These are phyloP conservation scores for Plantago major DNA, from an alignment of 257 asterid species.

Conservation along the genomic window DNA sequence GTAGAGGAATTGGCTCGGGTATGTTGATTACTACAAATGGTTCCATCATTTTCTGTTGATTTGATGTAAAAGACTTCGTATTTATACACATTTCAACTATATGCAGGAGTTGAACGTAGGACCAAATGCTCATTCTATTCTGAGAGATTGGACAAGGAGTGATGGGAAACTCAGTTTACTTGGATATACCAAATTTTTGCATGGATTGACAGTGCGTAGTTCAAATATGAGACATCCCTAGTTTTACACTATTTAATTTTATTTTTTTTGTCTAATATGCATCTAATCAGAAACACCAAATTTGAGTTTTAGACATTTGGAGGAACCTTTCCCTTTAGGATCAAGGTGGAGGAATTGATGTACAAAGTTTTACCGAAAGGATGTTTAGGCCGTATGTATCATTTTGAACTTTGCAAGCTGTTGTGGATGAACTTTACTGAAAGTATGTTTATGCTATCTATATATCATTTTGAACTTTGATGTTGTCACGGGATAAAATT, in stretches of 20 bases:
- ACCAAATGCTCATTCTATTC: slow-evolving; percentile 59
- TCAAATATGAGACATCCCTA: slow-evolving; percentile 65
- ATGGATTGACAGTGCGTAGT: slow-evolving; percentile 81
- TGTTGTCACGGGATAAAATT: too few relatives aligned
- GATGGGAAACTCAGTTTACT: slow-evolving; percentile 72
- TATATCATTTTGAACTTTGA: too few relatives aligned
- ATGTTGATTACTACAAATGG: not conserved
- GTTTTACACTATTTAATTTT: slow-evolving; percentile 3
- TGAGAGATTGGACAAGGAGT: slow-evolving; percentile 71
- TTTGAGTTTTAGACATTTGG: slow-evolving; percentile 11
- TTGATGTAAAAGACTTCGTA: not conserved
- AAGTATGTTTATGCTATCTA: too few relatives aligned
- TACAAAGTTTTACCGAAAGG: slow-evolving; percentile 3
- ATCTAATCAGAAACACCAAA: slow-evolving; percentile 5
- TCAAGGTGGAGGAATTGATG: slow-evolving; percentile 16
- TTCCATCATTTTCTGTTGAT: not conserved
- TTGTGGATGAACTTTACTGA: too few relatives aligned
- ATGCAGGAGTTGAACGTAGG: slow-evolving; percentile 85
- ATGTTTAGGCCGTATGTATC: slow-evolving; percentile 3
- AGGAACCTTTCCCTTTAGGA: slow-evolving; percentile 7
- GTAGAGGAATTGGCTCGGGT: slow-evolving; percentile 87
- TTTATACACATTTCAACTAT: not conserved
- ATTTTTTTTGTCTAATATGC: slow-evolving; percentile 10
- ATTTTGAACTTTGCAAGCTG: too few relatives aligned
- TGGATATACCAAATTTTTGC: slow-evolving; percentile 88